Base-by-base conservation (phyloP, 176 grass and related monocot genomes). In the Phyllostachys edulis region DNA sequence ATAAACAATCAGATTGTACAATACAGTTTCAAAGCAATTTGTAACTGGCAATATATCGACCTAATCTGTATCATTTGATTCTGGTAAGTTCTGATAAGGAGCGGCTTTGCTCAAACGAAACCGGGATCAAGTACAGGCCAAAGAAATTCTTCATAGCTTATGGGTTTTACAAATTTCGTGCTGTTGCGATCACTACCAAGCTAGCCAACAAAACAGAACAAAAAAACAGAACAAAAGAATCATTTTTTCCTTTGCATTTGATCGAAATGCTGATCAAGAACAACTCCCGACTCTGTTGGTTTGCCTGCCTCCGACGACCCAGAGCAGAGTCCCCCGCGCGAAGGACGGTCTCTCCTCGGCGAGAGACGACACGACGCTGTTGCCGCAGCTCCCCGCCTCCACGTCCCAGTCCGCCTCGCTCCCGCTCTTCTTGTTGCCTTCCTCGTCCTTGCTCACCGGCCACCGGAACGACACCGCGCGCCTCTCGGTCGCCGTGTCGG, bases 401-500 rank as follows among this genome's bases (percentile, higher is more conserved):
- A 90, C 86, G 91, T 99, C 96, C 83, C 89, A 87, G 42, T 94
- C 93, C 15, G 79, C 81, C 32, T 95, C 91, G 79, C 85, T 93
- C 8, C 87, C 83, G 63, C 89, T 80, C 77, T 88, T 93, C 61
- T 68, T 54, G 38, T 77, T 81, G 46, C 73, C 55, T 0, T 59
- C 82, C 3, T 84, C 83, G 8, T 66, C 80, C 27, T 70, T 69
- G 74, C 9, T 60, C 47, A 69, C 36, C 21, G 82, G 93, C 88
- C 90, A 92, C 64, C 93, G 89, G 89, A 99, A 99, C 55, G 96
- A 99, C 70, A 90, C 56, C 42, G 96, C 88, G 38, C 93, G 88
- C 77, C 96, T 73, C 54, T 89, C 89, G 18, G 82, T 36, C 37
- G 29, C 80, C 10, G 18, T 57, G 34, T 73, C 52, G 3, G 23